These are phyloP conservation scores for Microbotryum violaceum DNA, from an alignment of 1,284 basidiomycete genomes.

Conservation along the genomic window DNA sequence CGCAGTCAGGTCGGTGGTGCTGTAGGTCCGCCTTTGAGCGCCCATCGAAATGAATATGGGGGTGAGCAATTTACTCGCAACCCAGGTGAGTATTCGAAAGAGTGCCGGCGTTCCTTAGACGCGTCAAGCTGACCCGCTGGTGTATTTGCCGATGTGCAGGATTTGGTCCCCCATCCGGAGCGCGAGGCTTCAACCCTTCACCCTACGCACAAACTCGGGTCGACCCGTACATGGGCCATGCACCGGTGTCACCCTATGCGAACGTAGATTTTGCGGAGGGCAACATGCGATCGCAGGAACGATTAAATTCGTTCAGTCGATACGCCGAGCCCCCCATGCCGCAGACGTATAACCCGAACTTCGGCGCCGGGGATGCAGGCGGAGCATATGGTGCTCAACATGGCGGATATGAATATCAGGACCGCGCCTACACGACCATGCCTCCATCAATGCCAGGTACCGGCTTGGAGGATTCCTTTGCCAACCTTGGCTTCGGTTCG, in stretches of 20 bases:
- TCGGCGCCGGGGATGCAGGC: too few relatives aligned
- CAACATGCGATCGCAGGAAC: too few relatives aligned
- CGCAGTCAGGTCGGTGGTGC: not conserved
- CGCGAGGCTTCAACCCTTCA: not conserved
- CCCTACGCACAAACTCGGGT: constrained; percentile 22
- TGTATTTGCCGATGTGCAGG: not conserved
- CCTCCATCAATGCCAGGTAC: not conserved
- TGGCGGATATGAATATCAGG: too few relatives aligned
- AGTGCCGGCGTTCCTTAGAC: not conserved
- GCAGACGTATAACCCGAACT: too few relatives aligned
- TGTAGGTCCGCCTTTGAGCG: constrained; percentile 5
- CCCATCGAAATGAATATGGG: constrained; percentile 10
- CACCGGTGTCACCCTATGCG: constrained; percentile 24
- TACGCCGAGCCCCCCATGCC: too few relatives aligned
- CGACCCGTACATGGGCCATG: constrained; percentile 23
- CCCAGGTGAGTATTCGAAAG: constrained; percentile 1
- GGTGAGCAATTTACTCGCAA: constrained; percentile 4
- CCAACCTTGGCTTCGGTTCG: constrained; percentile 6
- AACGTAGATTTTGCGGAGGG: constrained; percentile 29
- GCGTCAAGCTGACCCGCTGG: constrained; percentile 1
- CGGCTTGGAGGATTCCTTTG: constrained; percentile 20
- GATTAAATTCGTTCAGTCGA: too few relatives aligned
- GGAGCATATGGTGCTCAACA: too few relatives aligned
- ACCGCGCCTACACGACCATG: not conserved
- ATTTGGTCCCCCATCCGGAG: not conserved